Evolutionary conservation across 2,329 filamentous ascomycete genomes (phyloP), one percentile per base, ranked within the genome.

Genomic region (Aspergillus sp.): DNA sequence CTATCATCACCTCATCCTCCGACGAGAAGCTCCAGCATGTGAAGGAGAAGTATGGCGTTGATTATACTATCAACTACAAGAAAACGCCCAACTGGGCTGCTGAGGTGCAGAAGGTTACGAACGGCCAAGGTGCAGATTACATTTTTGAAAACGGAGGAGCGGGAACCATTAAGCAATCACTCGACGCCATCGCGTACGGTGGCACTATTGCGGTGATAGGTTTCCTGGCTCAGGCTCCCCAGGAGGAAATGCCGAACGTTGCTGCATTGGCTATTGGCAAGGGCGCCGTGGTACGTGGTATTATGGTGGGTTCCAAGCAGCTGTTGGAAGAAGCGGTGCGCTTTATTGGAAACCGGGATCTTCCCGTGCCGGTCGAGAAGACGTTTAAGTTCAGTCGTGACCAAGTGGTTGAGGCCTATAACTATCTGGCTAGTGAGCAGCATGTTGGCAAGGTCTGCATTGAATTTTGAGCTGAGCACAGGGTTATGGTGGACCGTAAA

Each of bases 1-100:
- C 77, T 4, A 80, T 80, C 38, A 72, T 79, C 48, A 81, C 79
- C 0, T 80, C 79, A 0, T 81, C 80, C 0, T 78, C 73, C 5
- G 78, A 82, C 57, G 64, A 75, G 17, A 67, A 66, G 30, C 53
- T 65, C 1, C 13, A 58, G 12, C 19, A 45, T 4, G 60, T 65
- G 6, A 64, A 62, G 32, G 52, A 55, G 4, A 80, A 82, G 63
- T 74, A 81, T 4, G 77, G 78, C 5, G 77, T 73, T 0, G 73
- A 77, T 32, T 62, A 78, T 50, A 67, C 64, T 1, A 76, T 83
- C 70, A 83, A 82, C 65, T 82, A 59, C 25, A 50, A 55, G 25
- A 55, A 38, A 3, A 36, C 36, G 7, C 51, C 45, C 15, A 17
- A 59, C 6, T 59, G 57, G 57, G 51, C 36, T 4, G 51, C 41